phyloP scores from a whole-genome alignment of 495 filamentous ascomycete species.

The Penicillium cosmopolitanum region DNA sequence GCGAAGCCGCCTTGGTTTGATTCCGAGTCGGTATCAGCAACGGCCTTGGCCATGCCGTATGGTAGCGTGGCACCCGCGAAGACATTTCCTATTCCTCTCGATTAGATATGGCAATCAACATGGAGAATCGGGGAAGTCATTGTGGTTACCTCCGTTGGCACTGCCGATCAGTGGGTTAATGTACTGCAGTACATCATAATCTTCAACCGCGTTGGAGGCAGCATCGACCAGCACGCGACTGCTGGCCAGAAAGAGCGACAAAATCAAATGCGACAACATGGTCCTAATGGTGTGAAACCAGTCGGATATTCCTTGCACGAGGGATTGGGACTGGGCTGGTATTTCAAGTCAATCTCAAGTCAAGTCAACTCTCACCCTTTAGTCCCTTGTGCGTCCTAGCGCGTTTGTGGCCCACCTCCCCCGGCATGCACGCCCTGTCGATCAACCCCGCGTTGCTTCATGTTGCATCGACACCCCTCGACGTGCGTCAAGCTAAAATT shows the following conservation, averaged over 20 bases:
- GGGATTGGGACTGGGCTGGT: background rate
- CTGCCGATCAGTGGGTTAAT: slow-evolving; percentile 63
- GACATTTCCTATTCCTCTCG: slow-evolving; percentile 54
- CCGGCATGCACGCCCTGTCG: slow-evolving; percentile 8
- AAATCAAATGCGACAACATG: slow-evolving; percentile 19
- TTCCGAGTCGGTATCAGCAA: slow-evolving; percentile 69
- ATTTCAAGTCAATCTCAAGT: slow-evolving; percentile 1
- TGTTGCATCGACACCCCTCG: background rate
- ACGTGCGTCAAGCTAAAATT: background rate
- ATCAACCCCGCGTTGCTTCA: slow-evolving; percentile 2
- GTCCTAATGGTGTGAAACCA: background rate
- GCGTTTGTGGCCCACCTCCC: slow-evolving; percentile 1
- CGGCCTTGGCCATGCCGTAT: slow-evolving; percentile 78
- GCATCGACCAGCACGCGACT: slow-evolving; percentile 21
- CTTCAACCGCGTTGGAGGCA: slow-evolving; percentile 17
- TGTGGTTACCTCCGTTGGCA: slow-evolving; percentile 56
- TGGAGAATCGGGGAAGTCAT: background rate
- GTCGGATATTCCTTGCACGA: background rate
- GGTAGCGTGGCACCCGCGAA: slow-evolving; percentile 77
- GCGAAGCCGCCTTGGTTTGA: slow-evolving; percentile 76
- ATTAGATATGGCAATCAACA: background rate
- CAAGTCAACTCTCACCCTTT: no score
- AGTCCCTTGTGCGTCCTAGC: background rate
- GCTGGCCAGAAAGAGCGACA: slow-evolving; percentile 24
- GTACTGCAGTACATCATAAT: slow-evolving; percentile 53